phyloP scores from a whole-genome alignment of 441 rosid species.

The Populus trichocarpa region DNA sequence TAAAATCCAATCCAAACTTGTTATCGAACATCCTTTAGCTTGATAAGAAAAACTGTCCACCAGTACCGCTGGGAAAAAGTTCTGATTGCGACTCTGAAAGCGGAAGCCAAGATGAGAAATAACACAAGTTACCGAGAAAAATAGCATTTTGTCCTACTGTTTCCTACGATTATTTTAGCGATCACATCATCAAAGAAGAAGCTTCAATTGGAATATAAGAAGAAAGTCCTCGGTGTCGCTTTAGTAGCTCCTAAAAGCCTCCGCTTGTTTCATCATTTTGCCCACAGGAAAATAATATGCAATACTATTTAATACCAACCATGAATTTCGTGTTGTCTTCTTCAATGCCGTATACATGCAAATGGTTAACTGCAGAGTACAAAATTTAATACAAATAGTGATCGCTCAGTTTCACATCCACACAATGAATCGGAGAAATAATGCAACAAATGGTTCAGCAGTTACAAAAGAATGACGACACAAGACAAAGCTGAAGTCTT shows the following conservation, averaged over 20 bases:
- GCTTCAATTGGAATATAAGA: neutral
- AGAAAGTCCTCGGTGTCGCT: neutral
- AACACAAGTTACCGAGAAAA: too few relatives aligned
- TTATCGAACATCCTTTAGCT: too few relatives aligned
- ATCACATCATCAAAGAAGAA: neutral
- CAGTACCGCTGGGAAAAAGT: too few relatives aligned
- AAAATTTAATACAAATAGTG: conserved; percentile 3
- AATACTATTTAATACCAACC: neutral
- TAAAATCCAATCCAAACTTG: too few relatives aligned
- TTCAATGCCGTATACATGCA: neutral
- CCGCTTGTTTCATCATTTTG: neutral
- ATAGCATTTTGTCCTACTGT: neutral
- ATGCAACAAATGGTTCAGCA: neutral
- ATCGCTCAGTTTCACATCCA: neutral
- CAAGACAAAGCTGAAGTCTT: neutral
- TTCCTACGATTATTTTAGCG: neutral
- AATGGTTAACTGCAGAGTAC: neutral
- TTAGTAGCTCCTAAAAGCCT: neutral
- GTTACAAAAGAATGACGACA: conserved; percentile 15
- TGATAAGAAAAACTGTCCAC: too few relatives aligned
- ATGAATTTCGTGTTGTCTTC: neutral
- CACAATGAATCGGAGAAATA: too few relatives aligned
- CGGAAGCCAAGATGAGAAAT: too few relatives aligned
- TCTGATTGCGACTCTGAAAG: too few relatives aligned
- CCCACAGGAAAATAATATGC: neutral